Conservation (phyloP, 192 early-diverging fungal genomes). For the Coemansia sp. region DNA sequence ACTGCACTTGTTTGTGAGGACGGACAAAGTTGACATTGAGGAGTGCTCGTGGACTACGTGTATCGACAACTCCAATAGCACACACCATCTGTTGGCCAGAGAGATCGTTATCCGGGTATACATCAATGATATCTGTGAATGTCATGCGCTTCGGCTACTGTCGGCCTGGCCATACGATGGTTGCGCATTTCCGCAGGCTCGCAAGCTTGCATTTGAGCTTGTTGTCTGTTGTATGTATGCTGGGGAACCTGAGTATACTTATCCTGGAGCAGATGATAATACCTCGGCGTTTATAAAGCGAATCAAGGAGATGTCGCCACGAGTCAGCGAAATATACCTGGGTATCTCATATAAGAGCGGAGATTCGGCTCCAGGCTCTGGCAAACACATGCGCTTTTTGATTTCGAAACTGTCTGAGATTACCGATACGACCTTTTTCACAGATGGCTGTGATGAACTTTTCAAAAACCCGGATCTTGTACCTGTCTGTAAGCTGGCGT, state of each 20-base stretch:
- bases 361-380: rapidly evolving
- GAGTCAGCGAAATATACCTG: not conserved
- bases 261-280: not conserved
- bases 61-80: too few species aligned
- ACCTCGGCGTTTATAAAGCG: not conserved
- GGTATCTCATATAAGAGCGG: too few species aligned
- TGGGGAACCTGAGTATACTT: not conserved
- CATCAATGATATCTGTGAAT: not conserved
- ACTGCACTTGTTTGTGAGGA: too few species aligned
- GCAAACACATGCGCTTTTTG: not conserved
- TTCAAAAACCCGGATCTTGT: rapidly evolving
- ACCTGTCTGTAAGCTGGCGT: not conserved
- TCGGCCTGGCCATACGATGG: not conserved
- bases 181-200: not conserved
- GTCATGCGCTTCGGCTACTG: not conserved
- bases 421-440: not conserved
- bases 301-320: not conserved
- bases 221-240: rapidly evolving
- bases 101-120: not conserved
- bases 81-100: not conserved
- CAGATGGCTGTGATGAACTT: not conserved
- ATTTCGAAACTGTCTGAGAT: not conserved
- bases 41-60: too few species aligned
- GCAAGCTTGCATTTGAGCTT: not conserved
- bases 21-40: too few species aligned